These are phyloP conservation scores for Phylloporus sp. DNA, from an alignment of 768 basidiomycete species.

Conservation along the genomic window DNA sequence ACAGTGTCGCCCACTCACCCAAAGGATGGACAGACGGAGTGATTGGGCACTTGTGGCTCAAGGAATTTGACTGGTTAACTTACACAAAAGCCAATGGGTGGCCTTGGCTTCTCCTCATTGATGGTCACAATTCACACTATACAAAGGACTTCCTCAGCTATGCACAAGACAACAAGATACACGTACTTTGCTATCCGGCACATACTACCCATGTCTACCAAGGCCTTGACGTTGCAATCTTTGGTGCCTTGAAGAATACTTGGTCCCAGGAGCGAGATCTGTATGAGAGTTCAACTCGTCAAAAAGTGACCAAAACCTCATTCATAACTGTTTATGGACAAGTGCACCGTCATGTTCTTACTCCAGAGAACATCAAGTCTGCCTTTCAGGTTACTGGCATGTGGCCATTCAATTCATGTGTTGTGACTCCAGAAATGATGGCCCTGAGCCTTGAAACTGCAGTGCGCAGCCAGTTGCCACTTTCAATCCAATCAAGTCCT, in stretches of 20 bases:
- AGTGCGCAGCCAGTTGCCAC: constrained; percentile 14
- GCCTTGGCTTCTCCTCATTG: constrained; percentile 36
- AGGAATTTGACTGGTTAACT: constrained; percentile 30
- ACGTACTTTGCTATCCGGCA: constrained; percentile 45
- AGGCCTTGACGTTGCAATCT: constrained; percentile 40
- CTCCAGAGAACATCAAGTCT: constrained; percentile 12
- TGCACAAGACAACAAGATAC: constrained; percentile 26
- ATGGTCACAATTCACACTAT: constrained; percentile 46
- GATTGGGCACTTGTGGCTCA: neutral
- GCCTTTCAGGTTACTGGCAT: constrained; percentile 31
- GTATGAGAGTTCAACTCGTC: neutral
- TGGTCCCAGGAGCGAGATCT: constrained; percentile 19
- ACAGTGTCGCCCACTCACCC: neutral
- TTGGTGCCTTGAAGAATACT: constrained; percentile 29
- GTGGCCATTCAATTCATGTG: constrained; percentile 14
- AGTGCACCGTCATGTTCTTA: constrained; percentile 16
- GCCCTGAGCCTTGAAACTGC: constrained; percentile 6
- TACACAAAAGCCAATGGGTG: constrained; percentile 31
- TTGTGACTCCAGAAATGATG: constrained; percentile 4
- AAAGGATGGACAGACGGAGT: neutral
- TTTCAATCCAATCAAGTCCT: constrained; percentile 11
- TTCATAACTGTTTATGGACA: constrained; percentile 15
- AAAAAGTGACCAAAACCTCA: constrained; percentile 8
- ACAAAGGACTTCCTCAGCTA: constrained; percentile 37
- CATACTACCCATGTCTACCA: constrained; percentile 30